Conservation (phyloP, 2,329 filamentous ascomycete genomes). For the Paecilomyces variotii region DNA sequence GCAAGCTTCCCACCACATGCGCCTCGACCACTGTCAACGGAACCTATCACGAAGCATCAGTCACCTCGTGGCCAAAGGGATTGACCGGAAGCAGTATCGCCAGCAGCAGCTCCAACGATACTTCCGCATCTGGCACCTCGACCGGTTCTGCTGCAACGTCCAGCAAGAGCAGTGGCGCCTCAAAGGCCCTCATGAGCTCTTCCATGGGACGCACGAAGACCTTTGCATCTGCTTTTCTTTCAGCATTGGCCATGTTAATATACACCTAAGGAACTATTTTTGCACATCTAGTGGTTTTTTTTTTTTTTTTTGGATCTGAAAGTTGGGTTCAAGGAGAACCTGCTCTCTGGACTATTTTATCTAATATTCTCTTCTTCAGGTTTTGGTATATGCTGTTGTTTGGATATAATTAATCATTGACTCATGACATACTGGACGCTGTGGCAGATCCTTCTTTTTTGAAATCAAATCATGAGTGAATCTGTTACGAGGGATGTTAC, state of each 20-base stretch:
- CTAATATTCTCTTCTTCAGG: no score
- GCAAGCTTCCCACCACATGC: not conserved
- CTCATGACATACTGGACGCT: no score
- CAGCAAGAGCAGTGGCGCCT: not conserved
- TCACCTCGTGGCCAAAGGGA: not conserved
- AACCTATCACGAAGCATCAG: not conserved
- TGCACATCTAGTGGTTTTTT: no score
- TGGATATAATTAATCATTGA: no score
- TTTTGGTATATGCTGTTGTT: no score
- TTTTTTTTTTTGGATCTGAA: not conserved
- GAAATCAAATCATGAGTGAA: no score
- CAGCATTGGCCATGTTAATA: not conserved
- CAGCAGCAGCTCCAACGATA: not conserved
- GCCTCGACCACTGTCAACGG: not conserved
- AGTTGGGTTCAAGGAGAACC: no score
- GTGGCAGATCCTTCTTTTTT: no score
- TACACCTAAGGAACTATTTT: not conserved
- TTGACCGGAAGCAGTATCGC: not conserved
- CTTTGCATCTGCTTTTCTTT: not conserved
- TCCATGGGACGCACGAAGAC: not conserved
- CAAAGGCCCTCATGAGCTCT: not conserved
- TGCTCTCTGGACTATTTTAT: no score
- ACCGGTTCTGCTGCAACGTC: not conserved
- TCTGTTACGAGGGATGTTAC: no score
- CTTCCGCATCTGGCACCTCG: not conserved